phyloP scores from a whole-genome alignment of 2,329 filamentous ascomycete species.

The Metarhizium brunneum region DNA sequence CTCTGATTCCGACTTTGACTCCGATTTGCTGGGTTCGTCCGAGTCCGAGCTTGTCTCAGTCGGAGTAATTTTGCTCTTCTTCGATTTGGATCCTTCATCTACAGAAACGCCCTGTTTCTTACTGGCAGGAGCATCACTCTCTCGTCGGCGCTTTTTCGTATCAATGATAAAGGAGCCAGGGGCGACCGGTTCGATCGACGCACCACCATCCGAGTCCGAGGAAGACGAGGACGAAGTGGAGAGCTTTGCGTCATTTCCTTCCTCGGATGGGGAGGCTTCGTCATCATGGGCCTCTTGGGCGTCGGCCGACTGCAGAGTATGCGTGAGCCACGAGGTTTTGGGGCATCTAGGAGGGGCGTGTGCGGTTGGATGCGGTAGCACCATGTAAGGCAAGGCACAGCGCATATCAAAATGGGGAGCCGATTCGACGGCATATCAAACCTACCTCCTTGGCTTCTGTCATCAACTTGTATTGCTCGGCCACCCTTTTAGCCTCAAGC shows the following conservation, averaged over 20 bases:
- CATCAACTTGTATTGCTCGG: constrained; percentile 17
- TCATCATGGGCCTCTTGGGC: constrained; percentile 11
- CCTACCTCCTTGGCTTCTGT: constrained; percentile 10
- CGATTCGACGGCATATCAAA: not conserved
- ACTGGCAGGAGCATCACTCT: constrained; percentile 19
- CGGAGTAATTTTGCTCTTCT: constrained; percentile 1
- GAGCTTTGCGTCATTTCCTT: constrained; percentile 11
- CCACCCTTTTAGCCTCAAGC: constrained; percentile 27
- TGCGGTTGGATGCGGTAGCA: not conserved
- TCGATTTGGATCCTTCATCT: not conserved
- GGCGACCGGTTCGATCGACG: constrained; percentile 11
- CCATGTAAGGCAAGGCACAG: not conserved
- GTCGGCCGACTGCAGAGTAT: constrained; percentile 10
- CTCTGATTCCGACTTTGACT: not conserved
- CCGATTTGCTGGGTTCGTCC: not conserved
- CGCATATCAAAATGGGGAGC: not conserved
- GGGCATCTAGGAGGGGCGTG: not conserved
- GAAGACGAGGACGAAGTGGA: constrained; percentile 9
- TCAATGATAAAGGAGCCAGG: constrained; percentile 18
- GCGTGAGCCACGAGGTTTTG: not conserved
- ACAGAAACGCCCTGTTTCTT: constrained; percentile 12
- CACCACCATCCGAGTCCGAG: constrained; percentile 16
- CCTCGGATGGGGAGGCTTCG: constrained; percentile 9
- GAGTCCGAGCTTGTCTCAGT: constrained; percentile 2
- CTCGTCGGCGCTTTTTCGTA: constrained; percentile 20